A percentile compares a stretch with the other conserved stretches of the same genome.
phyloP scores from a whole-genome alignment of 192 early-diverging fungal genomes.

The Backusella australiensis region DNA sequence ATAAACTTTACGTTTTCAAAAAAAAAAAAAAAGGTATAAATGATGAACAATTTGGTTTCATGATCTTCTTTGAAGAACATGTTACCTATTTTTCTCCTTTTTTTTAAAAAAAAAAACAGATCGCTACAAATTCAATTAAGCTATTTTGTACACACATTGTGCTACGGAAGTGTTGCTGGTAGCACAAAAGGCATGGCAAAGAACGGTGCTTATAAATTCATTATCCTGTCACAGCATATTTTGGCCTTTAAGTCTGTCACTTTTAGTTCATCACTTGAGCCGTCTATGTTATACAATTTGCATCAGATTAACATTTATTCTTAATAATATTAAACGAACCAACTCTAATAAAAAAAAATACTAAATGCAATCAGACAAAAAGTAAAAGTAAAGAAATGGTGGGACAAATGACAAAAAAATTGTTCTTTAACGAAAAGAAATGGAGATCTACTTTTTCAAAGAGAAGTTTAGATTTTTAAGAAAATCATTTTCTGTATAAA shows the following conservation, averaged over 20 bases:
- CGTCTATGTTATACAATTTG: not conserved
- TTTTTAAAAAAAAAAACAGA: too few relatives aligned
- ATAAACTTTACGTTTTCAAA: not conserved
- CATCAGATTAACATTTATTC: not conserved
- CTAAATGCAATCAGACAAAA: not conserved
- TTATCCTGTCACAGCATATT: too few relatives aligned
- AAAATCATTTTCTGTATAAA: not conserved
- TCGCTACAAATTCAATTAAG: too few relatives aligned
- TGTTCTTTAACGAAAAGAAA: not conserved
- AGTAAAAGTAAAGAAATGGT: not conserved
- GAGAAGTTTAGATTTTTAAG: not conserved
- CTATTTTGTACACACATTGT: too few relatives aligned
- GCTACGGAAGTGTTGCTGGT: too few relatives aligned
- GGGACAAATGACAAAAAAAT: not conserved
- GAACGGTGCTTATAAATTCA: too few relatives aligned
- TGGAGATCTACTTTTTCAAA: not conserved
- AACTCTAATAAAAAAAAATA: not conserved
- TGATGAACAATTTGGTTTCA: not conserved
- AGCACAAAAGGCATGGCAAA: too few relatives aligned
- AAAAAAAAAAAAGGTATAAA: not conserved
- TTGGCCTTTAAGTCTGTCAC: too few relatives aligned
- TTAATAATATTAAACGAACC: not conserved
- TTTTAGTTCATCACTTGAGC: not conserved
- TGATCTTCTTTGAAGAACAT: too few relatives aligned
- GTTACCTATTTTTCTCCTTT: too few relatives aligned